Evolutionary conservation across 108 stramenopile genomes (phyloP).

Genomic region (Pseudonitzschia pungens): DNA sequence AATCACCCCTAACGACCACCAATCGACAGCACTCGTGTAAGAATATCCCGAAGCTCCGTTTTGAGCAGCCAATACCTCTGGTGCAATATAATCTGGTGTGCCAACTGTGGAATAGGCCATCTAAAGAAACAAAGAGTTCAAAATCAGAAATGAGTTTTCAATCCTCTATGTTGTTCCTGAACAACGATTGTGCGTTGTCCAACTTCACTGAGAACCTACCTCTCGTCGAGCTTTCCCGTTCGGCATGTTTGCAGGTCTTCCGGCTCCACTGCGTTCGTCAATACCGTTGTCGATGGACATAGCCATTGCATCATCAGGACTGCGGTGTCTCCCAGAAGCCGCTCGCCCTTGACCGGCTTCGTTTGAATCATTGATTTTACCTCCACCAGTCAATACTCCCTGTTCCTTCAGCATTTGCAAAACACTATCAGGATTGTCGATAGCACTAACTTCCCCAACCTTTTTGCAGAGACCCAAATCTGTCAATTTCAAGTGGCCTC

Average conservation of each 20-base stretch:
- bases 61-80: constrained; percentile 95
- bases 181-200: background rate
- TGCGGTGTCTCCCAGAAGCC: constrained; percentile 45
- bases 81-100: constrained; percentile 99
- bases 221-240: constrained; percentile 82
- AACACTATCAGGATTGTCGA: constrained; percentile 84
- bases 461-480: constrained; percentile 99
- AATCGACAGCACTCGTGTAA: constrained; percentile 97
- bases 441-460: constrained; percentile 85
- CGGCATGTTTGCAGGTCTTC: constrained; percentile 28
- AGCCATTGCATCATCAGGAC: constrained; percentile 63
- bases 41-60: constrained; percentile 91
- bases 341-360: constrained; percentile 25
- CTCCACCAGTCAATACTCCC: constrained; percentile 29
- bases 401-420: constrained; percentile 70
- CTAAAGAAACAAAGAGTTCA: constrained; percentile 15
- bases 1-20: constrained; percentile 99
- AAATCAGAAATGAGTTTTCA: too few relatives aligned
- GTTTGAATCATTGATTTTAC: constrained; percentile 31
- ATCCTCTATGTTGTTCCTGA: too few relatives aligned
- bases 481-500: constrained; percentile 98
- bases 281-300: constrained; percentile 85
- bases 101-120: constrained; percentile 99
- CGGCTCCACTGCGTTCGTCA: constrained; percentile 5
- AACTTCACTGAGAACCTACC: constrained; percentile 26